A percentile compares a stretch with the other conserved stretches of the same genome.
Evolutionary conservation across 345 rosid genomes (phyloP).

Genomic region (Eucalyptus sp.): DNA sequence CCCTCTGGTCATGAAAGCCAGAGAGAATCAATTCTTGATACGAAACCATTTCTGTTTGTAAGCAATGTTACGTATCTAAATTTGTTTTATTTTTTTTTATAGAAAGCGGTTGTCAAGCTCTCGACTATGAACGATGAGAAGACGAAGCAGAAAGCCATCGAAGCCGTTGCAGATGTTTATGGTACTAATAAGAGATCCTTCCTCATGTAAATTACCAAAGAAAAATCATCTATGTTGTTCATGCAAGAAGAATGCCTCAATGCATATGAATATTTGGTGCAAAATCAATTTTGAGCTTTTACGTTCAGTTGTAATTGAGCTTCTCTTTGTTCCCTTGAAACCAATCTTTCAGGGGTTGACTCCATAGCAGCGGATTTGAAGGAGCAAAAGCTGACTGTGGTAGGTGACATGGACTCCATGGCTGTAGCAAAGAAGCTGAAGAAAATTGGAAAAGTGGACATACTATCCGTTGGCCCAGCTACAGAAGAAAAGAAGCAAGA

Average conservation of each 20-base stretch:
- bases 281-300: background rate
- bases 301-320: background rate
- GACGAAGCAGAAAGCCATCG: constrained; percentile 36
- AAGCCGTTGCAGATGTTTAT: constrained; percentile 19
- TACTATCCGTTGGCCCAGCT: constrained; percentile 9
- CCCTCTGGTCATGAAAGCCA: background rate
- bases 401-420: constrained; percentile 15
- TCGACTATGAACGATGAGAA: constrained; percentile 12
- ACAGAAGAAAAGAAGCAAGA: constrained; percentile 9
- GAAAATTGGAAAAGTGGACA: constrained; percentile 19
- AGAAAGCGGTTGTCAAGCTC: constrained; percentile 20
- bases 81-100: background rate
- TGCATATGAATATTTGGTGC: background rate
- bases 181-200: background rate
- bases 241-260: background rate
- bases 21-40: background rate
- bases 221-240: background rate
- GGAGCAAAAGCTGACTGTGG: background rate
- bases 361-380: constrained; percentile 9
- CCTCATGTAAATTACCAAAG: background rate
- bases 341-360: constrained; percentile 15
- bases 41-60: background rate
- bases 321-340: background rate
- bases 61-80: background rate
- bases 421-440: constrained; percentile 14